These are phyloP conservation scores for Podospora didyma DNA, from an alignment of 495 filamentous ascomycete genomes.

Conservation along the genomic window DNA sequence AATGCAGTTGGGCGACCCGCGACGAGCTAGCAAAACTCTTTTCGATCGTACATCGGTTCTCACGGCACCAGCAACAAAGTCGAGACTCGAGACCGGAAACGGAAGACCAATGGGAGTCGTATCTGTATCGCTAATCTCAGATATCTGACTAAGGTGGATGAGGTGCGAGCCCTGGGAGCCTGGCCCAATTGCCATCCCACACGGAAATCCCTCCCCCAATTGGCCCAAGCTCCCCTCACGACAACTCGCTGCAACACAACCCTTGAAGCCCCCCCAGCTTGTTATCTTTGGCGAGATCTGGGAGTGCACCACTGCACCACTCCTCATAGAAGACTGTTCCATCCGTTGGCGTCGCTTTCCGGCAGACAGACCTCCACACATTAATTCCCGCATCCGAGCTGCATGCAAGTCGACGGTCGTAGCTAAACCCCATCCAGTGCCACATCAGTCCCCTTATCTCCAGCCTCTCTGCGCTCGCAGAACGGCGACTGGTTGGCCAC, in stretches of 20 bases:
- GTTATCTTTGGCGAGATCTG: slow-evolving; percentile 3
- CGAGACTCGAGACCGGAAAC: background rate
- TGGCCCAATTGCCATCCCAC: slow-evolving; percentile 5
- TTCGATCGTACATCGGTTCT: background rate
- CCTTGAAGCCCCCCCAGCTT: background rate
- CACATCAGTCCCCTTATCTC: background rate
- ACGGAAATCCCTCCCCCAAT: slow-evolving; percentile 17
- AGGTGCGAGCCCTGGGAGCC: no score
- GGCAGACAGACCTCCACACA: background rate
- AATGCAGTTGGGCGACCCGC: no score
- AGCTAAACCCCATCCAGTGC: background rate
- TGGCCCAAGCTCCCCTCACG: slow-evolving; percentile 16
- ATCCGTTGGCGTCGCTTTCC: background rate
- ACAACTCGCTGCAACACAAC: background rate
- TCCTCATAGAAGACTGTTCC: background rate
- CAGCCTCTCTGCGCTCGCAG: background rate
- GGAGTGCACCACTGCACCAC: background rate
- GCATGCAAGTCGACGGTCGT: background rate
- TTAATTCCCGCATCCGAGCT: background rate
- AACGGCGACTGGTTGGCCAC: slow-evolving; percentile 3
- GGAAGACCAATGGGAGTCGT: background rate
- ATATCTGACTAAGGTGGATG: background rate
- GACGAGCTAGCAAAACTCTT: background rate
- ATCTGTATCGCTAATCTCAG: background rate
- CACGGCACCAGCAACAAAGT: background rate